Base-by-base conservation (phyloP, 768 basidiomycete species). In the Russula griseocarnosa region DNA sequence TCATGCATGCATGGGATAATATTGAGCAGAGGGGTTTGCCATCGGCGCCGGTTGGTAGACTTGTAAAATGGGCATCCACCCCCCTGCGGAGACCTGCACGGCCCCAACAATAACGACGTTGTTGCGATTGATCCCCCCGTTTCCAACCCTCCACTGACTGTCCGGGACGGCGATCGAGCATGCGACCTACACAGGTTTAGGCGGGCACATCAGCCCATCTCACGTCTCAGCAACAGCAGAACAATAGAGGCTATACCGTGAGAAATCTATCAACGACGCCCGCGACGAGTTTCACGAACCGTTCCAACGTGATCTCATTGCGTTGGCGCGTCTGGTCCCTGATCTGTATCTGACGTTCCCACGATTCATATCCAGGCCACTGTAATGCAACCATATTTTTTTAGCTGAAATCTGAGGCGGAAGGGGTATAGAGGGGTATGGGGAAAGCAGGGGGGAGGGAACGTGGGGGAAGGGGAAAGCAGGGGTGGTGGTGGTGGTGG, bases 31-130 rank as follows among this genome's bases (percentile, higher is more conserved):
- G n/a, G 30, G 50, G 42, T 10, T 7, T 2, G 26, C 30, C 36
- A n/a, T 57, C 38, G 13, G 20, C 36, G 18, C 52, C 38, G 13
- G 20, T 36, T 36, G 28, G 32, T 30, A n/a, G 16, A 64, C 14
- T 26, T 66, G 65, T 14, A 66, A n/a, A 26, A 66, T 66, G 4
- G 65, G 65, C 65, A 66, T 66, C 65, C 65, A 66, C 18, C 65
- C 61, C 1, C 65, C 65, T 1, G 65, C 62, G 20, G 65, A 66
- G 40, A 66, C 65, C 16, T 66, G 65, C 18, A 66, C 65, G 18
- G 62, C 55, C 1, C 65, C 65, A 5, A 66, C 65, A 3, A 66
- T 22, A 11, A 54, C 47, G 6, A 63, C 55, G 16, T 63, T 13
- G 30, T 66, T 16, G n/a, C 52, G 57, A 10, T n/a, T 66, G 51